Conservation (phyloP, 2,329 filamentous ascomycete genomes). For the Beauveria caledonica region DNA sequence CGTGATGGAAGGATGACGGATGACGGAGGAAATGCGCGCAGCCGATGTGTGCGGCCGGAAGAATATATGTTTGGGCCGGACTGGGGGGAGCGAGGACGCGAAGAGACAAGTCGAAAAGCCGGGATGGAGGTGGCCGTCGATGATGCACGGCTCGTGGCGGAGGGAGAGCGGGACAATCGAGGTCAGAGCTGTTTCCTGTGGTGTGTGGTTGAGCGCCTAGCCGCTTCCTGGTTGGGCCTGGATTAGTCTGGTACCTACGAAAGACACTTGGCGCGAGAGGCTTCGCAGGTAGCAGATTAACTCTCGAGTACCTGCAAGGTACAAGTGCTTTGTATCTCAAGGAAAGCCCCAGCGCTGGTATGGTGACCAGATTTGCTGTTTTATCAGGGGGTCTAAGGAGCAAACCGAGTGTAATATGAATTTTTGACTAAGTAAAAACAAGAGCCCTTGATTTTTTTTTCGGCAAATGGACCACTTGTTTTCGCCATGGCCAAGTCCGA, state of each 20-base stretch:
- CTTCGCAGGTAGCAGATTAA: too few relatives aligned
- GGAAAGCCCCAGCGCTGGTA: background rate
- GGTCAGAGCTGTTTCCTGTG: background rate
- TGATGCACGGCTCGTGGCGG: conserved; percentile 3
- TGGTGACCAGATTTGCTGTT: background rate
- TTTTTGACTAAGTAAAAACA: background rate
- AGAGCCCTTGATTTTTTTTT: background rate
- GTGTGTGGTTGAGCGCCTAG: background rate
- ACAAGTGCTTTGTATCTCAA: too few relatives aligned
- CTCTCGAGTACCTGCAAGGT: too few relatives aligned
- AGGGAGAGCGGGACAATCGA: conserved; percentile 3
- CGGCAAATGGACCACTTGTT: background rate
- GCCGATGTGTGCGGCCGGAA: background rate
- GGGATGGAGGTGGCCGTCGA: background rate
- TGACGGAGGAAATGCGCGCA: background rate
- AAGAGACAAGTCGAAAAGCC: background rate
- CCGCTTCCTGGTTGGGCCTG: background rate
- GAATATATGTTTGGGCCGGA: too few relatives aligned
- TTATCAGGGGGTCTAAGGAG: background rate
- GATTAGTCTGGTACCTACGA: background rate
- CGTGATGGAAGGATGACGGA: background rate
- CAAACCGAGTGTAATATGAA: background rate
- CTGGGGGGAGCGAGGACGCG: background rate
- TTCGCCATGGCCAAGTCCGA: background rate
- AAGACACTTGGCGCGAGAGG: background rate